Evolutionary conservation across 768 basidiomycete genomes (phyloP), one percentile per base, ranked within the genome.

Genomic region (Termitomyces sp.): DNA sequence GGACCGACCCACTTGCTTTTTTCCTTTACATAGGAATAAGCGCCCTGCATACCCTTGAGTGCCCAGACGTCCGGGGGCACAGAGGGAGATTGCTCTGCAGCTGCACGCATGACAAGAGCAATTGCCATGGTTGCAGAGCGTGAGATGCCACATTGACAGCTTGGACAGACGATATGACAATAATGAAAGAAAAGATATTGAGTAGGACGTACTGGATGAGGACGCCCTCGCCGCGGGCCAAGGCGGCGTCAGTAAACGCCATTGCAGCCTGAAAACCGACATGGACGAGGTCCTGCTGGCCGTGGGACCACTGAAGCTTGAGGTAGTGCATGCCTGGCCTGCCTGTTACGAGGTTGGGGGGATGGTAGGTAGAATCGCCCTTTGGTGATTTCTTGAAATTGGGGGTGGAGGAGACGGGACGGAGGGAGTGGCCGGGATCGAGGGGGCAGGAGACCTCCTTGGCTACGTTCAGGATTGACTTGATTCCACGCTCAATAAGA

Each of bases 91-190:
- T 78, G 79, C 44, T 82, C 77, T 46, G 87, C 85, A 29, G 93
- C 91, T n/a, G 92, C 90, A 51, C 92, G 85, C 93, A 96, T 96
- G 61, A 95, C 91, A 56, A 95, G 81, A 37, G 93, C 94, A 59
- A 96, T 95, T 48, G 89, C 83, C 68, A 95, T 74, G 2, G 94
- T 95, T 17, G 94, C 94, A 9, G 90, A 93, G 61, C 94, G 83
- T 21, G 93, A 95, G 34, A 96, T 89, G 63, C 94, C 94, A 71
- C 93, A 94, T 74, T 96, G 94, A 71, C 94, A 96, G 69, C 92
- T n/a, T 94, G 62, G 6, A 60, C 51, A 57, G 63, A 58, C 64
- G 56, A 66, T 31, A 41, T 59, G 51, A 64, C 43, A 67, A 65
- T 57, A 50, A 63, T 59, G 55, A 42, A 53, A 35, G 58, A 40